A percentile compares a stretch with the other conserved stretches of the same genome.
phyloP scores from a whole-genome alignment of 2,329 filamentous ascomycete genomes.

The Aureobasidium vineae region DNA sequence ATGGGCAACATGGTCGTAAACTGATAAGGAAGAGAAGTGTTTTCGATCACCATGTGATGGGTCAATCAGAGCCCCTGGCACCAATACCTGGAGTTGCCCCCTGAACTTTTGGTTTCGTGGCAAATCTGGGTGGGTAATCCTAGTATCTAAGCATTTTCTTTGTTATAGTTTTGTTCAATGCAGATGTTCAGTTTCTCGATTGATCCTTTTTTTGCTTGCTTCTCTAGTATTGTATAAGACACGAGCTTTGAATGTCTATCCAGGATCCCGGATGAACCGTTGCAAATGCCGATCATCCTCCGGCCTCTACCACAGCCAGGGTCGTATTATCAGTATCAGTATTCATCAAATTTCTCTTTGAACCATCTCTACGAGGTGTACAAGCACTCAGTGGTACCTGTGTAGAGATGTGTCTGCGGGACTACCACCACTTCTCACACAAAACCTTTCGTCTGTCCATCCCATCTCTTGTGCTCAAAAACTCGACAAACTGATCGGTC shows the following conservation, averaged over 20 bases:
- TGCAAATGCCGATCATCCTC: neutral
- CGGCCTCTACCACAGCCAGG: neutral
- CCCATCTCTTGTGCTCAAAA: conserved; percentile 41
- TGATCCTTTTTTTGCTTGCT: neutral
- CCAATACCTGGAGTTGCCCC: conserved; percentile 25
- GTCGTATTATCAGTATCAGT: neutral
- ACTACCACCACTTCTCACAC: conserved; percentile 55
- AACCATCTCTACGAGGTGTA: neutral
- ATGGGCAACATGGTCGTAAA: conserved; percentile 29
- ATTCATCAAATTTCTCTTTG: neutral
- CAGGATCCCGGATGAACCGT: neutral
- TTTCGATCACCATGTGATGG: conserved; percentile 29
- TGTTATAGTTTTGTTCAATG: conserved; percentile 1
- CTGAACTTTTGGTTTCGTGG: neutral
- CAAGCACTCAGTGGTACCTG: neutral
- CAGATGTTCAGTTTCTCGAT: neutral
- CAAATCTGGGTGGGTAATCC: neutral
- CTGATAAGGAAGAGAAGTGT: conserved; percentile 30
- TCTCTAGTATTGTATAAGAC: too few species aligned
- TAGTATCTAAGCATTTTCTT: neutral
- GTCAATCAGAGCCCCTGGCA: conserved; percentile 8
- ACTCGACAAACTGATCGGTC: conserved; percentile 49
- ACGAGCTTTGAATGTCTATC: too few species aligned
- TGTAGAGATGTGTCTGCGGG: neutral
- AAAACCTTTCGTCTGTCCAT: conserved; percentile 44